phyloP scores from a whole-genome alignment of 116 monocot genomes.

The Iris pallida region DNA sequence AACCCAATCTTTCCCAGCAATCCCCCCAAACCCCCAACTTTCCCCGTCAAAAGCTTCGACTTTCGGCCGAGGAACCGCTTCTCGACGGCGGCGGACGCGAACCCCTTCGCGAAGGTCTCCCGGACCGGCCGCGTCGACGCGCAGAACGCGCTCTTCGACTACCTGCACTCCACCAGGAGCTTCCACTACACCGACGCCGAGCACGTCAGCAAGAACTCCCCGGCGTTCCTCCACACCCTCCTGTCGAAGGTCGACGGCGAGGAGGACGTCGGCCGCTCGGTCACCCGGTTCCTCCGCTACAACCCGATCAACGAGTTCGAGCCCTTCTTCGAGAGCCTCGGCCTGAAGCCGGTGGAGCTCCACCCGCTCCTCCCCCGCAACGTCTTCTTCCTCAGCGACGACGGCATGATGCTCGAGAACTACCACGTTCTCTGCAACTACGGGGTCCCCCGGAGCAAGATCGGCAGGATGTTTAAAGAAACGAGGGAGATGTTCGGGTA shows the following conservation, averaged over 20 bases:
- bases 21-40: too few species aligned
- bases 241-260: constrained; percentile 36
- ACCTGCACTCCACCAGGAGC: constrained; percentile 55
- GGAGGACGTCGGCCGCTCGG: constrained; percentile 23
- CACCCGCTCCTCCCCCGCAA: constrained; percentile 38
- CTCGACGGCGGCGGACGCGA: constrained; percentile 2
- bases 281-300: constrained; percentile 52
- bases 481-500: constrained; percentile 55
- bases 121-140: constrained; percentile 28
- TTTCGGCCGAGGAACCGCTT: background rate
- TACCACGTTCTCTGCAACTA: constrained; percentile 66
- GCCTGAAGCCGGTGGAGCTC: constrained; percentile 55
- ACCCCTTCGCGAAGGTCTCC: constrained; percentile 19
- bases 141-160: constrained; percentile 67
- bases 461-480: constrained; percentile 75
- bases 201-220: constrained; percentile 79
- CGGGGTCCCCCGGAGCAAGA: constrained; percentile 70
- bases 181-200: constrained; percentile 64
- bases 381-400: constrained; percentile 62
- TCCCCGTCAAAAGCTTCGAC: too few species aligned
- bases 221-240: constrained; percentile 52
- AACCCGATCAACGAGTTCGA: constrained; percentile 90
- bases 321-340: constrained; percentile 87
- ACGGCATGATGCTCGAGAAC: constrained; percentile 47
- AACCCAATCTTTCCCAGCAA: too few species aligned